A percentile compares a stretch with the other conserved stretches of the same genome.
These are phyloP conservation scores for Penicillium sp. DNA, from an alignment of 2,329 filamentous ascomycete genomes.

Conservation along the genomic window DNA sequence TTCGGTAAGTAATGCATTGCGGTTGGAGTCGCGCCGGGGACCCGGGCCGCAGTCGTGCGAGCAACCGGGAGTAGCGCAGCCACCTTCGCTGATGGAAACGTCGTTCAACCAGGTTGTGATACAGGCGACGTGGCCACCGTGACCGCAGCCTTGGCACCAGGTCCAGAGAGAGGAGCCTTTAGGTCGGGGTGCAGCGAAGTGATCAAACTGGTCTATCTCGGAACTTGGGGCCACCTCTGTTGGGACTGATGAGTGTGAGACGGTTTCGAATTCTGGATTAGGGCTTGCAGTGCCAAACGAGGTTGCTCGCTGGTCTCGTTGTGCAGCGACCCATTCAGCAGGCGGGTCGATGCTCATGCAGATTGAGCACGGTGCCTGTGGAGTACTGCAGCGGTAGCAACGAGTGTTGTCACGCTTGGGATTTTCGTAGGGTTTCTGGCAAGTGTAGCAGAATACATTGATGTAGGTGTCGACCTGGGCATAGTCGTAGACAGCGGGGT, in stretches of 20 bases:
- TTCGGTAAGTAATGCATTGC: constrained; percentile 32
- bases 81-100: constrained; percentile 50
- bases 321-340: constrained; percentile 39
- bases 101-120: constrained; percentile 57
- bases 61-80: constrained; percentile 61
- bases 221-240: constrained; percentile 32
- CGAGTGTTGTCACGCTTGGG: constrained; percentile 49
- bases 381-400: constrained; percentile 51
- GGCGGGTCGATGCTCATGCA: constrained; percentile 45
- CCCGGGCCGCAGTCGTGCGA: constrained; percentile 60
- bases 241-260: constrained; percentile 40
- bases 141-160: constrained; percentile 62
- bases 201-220: constrained; percentile 28
- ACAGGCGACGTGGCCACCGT: constrained; percentile 60
- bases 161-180: constrained; percentile 50
- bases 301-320: constrained; percentile 10
- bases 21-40: constrained; percentile 43
- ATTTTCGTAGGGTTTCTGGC: constrained; percentile 57
- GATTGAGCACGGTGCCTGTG: constrained; percentile 43
- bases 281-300: constrained; percentile 11
- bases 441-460: constrained; percentile 57
- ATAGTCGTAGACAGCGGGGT: constrained; percentile 59
- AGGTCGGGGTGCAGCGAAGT: constrained; percentile 28
- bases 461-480: constrained; percentile 55
- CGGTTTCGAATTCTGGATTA: constrained; percentile 18